phyloP scores from a whole-genome alignment of 768 basidiomycete species.

The Mycena vitilis region DNA sequence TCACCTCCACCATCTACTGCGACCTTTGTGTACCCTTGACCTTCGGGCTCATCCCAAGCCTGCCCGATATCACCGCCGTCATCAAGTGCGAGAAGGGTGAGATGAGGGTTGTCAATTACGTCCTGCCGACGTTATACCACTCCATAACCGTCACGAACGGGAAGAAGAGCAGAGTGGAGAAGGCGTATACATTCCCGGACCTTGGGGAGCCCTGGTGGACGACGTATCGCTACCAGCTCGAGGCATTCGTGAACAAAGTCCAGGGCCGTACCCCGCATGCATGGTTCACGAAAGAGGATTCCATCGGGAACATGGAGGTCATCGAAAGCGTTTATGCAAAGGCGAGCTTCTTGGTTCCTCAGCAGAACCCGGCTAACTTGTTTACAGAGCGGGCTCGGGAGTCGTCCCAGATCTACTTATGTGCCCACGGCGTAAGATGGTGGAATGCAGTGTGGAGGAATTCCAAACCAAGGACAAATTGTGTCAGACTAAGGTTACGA shows the following conservation, averaged over 20 bases:
- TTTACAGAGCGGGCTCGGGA: conserved; percentile 46
- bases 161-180: conserved; percentile 50
- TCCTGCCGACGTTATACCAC: conserved; percentile 61
- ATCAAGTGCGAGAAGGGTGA: conserved; percentile 59
- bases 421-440: conserved; percentile 6
- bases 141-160: conserved; percentile 55
- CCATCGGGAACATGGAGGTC: conserved; percentile 65
- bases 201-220: conserved; percentile 72
- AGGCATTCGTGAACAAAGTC: conserved; percentile 72
- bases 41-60: conserved; percentile 50
- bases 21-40: conserved; percentile 46
- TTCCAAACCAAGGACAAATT: too few species aligned
- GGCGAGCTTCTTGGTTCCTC: conserved; percentile 47
- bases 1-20: conserved; percentile 50
- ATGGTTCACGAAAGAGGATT: conserved; percentile 68
- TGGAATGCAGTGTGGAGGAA: too few species aligned
- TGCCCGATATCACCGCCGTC: conserved; percentile 49
- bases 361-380: not conserved
- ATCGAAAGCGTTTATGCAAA: conserved; percentile 69
- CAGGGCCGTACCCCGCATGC: conserved; percentile 61
- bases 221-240: conserved; percentile 67
- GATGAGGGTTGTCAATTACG: conserved; percentile 52
- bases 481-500: too few species aligned
- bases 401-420: conserved; percentile 46
- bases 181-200: conserved; percentile 55